Evolutionary conservation across 345 rosid genomes (phyloP).

Genomic region (Eucalyptus leucophloia): DNA sequence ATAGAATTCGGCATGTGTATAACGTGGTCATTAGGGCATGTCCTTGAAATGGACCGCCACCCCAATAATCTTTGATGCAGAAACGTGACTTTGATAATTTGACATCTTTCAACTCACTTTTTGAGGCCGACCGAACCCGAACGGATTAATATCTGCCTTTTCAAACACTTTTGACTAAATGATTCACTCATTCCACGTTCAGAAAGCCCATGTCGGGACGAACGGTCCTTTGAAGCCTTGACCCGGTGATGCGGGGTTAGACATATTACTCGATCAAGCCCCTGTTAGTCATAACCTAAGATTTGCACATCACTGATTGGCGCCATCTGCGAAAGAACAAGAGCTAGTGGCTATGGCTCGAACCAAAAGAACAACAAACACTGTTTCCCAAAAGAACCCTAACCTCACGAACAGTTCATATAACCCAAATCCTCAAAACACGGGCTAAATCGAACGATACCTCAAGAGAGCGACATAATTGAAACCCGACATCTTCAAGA

Average conservation of each 20-base stretch:
- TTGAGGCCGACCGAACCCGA: neutral
- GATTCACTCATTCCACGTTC: neutral
- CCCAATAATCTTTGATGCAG: neutral
- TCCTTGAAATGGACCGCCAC: neutral
- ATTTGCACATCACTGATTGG: neutral
- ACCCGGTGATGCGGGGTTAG: neutral
- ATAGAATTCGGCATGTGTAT: neutral
- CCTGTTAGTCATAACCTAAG: neutral
- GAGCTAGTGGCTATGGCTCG: neutral
- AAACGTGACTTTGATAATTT: neutral
- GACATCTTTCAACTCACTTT: neutral
- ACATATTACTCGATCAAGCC: neutral
- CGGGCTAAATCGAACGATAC: neutral
- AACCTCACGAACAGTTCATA: neutral
- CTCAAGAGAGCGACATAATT: neutral
- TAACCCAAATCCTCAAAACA: neutral
- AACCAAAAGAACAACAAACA: neutral
- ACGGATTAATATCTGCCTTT: neutral
- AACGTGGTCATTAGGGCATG: neutral
- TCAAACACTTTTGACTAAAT: neutral
- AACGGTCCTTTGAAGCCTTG: neutral
- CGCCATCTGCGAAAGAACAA: neutral
- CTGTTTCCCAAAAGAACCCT: neutral
- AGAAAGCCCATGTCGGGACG: neutral
- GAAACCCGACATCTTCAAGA: neutral